phyloP scores from a whole-genome alignment of 257 asterid genomes.

The Rhazya stricta region DNA sequence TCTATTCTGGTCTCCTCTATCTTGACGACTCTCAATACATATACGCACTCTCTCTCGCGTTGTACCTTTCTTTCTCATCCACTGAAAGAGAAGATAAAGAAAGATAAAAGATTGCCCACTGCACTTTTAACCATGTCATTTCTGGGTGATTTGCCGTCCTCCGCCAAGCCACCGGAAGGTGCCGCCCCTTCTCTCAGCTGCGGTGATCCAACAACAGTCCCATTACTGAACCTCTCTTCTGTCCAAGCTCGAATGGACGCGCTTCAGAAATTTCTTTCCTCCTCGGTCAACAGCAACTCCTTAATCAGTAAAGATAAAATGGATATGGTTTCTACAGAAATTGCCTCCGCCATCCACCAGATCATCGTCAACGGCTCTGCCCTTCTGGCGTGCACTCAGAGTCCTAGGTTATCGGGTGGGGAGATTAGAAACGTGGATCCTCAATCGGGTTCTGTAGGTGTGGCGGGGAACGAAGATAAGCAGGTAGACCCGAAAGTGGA shows the following conservation, averaged over 20 bases:
- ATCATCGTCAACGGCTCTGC: slow-evolving; percentile 72
- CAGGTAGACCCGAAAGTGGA: slow-evolving; percentile 25
- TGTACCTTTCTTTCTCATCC: background rate
- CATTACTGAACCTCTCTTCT: slow-evolving; percentile 51
- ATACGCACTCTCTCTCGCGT: background rate
- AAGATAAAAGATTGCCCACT: background rate
- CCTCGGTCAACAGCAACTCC: slow-evolving; percentile 51
- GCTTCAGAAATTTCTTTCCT: slow-evolving; percentile 56
- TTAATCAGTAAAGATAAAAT: slow-evolving; percentile 47
- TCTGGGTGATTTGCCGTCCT: slow-evolving; percentile 39
- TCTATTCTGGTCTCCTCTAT: background rate
- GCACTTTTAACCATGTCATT: slow-evolving; percentile 36
- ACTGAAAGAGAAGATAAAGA: background rate
- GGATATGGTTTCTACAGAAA: slow-evolving; percentile 61
- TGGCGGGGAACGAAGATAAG: background rate
- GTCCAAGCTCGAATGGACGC: slow-evolving; percentile 58
- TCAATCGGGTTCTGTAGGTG: background rate
- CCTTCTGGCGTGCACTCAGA: slow-evolving; percentile 42
- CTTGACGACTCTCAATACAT: background rate
- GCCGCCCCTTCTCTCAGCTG: slow-evolving; percentile 10
- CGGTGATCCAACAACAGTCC: slow-evolving; percentile 22
- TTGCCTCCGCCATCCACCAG: slow-evolving; percentile 62
- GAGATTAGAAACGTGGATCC: background rate
- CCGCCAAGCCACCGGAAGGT: slow-evolving; percentile 38
- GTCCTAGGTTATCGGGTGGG: slow-evolving; percentile 13